A percentile compares a stretch with the other conserved stretches of the same genome.
phyloP scores from a whole-genome alignment of 192 early-diverging fungal species.

The Rhizophagus sp. region DNA sequence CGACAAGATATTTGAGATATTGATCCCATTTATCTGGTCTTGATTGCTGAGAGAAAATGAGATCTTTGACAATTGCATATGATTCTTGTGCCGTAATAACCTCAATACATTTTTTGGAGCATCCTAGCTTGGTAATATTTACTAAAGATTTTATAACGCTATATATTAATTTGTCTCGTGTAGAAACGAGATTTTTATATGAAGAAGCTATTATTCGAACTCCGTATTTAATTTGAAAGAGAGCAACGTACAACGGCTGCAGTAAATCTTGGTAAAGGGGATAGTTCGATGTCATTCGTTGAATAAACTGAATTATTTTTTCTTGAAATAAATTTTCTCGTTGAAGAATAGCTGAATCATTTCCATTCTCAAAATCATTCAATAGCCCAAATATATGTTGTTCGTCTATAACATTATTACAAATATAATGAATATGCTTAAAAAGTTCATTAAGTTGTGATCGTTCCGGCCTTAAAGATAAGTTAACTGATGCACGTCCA shows the following conservation, averaged over 20 bases:
- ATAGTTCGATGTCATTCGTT: conserved; percentile 65
- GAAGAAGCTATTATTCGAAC: conserved; percentile 54
- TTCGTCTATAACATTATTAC: conserved; percentile 51
- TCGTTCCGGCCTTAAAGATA: conserved; percentile 64
- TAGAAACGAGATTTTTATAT: neutral
- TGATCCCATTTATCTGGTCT: conserved; percentile 47
- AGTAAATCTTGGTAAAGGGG: conserved; percentile 75
- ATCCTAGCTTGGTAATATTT: conserved; percentile 42
- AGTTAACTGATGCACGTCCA: conserved; percentile 40
- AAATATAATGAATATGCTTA: conserved; percentile 59
- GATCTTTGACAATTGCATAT: conserved; percentile 40
- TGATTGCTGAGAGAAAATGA: conserved; percentile 46
- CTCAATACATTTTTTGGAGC: conserved; percentile 38
- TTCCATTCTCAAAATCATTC: conserved; percentile 41
- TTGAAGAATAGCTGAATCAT: conserved; percentile 47
- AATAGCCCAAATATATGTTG: conserved; percentile 48
- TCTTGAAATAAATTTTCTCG: conserved; percentile 70
- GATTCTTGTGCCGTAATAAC: conserved; percentile 44
- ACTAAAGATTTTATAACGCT: conserved; percentile 21
- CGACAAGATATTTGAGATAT: conserved; percentile 54
- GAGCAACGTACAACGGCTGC: conserved; percentile 64
- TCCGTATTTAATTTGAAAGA: conserved; percentile 78
- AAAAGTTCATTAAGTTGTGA: conserved; percentile 68
- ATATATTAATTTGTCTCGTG: neutral
- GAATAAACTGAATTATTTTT: conserved; percentile 64